Conservation (phyloP, 306 rosid species). For the peach (Prunus persica) region DNA sequence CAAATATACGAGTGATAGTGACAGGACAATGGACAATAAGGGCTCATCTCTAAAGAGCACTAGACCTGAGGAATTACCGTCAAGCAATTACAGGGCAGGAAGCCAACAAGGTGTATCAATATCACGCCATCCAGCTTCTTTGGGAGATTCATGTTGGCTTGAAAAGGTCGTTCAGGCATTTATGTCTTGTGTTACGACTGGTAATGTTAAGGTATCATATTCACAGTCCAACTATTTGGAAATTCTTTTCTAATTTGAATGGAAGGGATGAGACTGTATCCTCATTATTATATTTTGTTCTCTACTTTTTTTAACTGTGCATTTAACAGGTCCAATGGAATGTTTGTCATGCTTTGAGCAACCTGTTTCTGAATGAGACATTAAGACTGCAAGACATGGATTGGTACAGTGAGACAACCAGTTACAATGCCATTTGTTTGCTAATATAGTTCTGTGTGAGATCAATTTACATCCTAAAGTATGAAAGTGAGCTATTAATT, state of each 20-base stretch:
- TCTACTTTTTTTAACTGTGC: constrained; percentile 21
- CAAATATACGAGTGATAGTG: constrained; percentile 38
- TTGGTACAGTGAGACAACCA: constrained; percentile 45
- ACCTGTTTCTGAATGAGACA: constrained; percentile 83
- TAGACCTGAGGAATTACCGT: constrained; percentile 22
- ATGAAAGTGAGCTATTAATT: not conserved
- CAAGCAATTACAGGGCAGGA: constrained; percentile 23
- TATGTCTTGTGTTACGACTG: constrained; percentile 74
- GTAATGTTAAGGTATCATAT: constrained; percentile 85
- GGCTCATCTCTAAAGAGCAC: constrained; percentile 13
- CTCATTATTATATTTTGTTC: constrained; percentile 7
- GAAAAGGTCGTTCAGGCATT: constrained; percentile 76
- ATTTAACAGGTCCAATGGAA: constrained; percentile 91
- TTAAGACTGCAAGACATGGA: constrained; percentile 77
- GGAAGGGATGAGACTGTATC: constrained; percentile 6
- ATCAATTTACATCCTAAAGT: not conserved
- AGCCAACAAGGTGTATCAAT: constrained; percentile 25
- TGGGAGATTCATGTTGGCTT: constrained; percentile 44
- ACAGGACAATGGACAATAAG: constrained; percentile 23
- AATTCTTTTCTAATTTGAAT: not conserved
- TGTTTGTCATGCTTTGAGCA: constrained; percentile 96
- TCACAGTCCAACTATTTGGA: constrained; percentile 5
- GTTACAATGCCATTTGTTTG: constrained; percentile 3
- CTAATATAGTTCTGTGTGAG: not conserved
- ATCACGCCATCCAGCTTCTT: constrained; percentile 30